phyloP scores from a whole-genome alignment of 1,284 basidiomycete genomes.

The Hypsizygus ulmarius region DNA sequence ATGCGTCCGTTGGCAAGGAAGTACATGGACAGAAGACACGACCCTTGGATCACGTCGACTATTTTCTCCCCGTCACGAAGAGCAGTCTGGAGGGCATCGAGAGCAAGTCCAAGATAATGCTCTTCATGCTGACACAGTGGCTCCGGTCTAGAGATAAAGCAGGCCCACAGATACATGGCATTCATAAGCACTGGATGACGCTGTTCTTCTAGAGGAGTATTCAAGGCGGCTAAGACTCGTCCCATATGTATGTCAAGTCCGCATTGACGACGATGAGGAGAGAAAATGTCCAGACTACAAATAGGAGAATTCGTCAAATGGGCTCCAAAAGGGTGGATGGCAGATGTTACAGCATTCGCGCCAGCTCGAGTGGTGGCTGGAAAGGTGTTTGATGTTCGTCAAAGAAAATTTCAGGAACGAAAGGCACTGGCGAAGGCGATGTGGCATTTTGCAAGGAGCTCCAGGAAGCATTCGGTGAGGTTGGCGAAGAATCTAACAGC shows the following conservation, averaged over 20 bases:
- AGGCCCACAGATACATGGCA: slow-evolving; percentile 77
- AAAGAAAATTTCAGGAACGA: slow-evolving; percentile 44
- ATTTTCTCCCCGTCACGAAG: slow-evolving; percentile 51
- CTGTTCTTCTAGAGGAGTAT: slow-evolving; percentile 50
- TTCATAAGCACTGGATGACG: slow-evolving; percentile 74
- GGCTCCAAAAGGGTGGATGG: slow-evolving; percentile 10
- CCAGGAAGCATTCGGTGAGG: slow-evolving; percentile 37
- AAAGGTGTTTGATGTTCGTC: slow-evolving; percentile 50
- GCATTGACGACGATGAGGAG: slow-evolving; percentile 72
- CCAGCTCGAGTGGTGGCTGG: slow-evolving; percentile 58
- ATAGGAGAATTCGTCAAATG: slow-evolving; percentile 14
- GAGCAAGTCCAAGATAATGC: slow-evolving; percentile 59
- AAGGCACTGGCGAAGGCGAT: slow-evolving; percentile 47
- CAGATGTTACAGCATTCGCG: slow-evolving; percentile 59
- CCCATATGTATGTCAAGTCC: slow-evolving; percentile 67
- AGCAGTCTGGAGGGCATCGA: slow-evolving; percentile 58
- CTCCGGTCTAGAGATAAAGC: slow-evolving; percentile 69
- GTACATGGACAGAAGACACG: slow-evolving; percentile 69
- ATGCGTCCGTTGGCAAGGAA: slow-evolving; percentile 71
- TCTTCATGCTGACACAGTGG: slow-evolving; percentile 66
- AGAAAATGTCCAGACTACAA: slow-evolving; percentile 65
- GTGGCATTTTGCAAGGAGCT: slow-evolving; percentile 26
- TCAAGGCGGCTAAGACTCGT: slow-evolving; percentile 57
- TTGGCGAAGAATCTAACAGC: slow-evolving; percentile 29
- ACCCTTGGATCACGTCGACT: slow-evolving; percentile 70